phyloP scores from a whole-genome alignment of 2,329 filamentous ascomycete genomes.

The Fusarium veterinarium region DNA sequence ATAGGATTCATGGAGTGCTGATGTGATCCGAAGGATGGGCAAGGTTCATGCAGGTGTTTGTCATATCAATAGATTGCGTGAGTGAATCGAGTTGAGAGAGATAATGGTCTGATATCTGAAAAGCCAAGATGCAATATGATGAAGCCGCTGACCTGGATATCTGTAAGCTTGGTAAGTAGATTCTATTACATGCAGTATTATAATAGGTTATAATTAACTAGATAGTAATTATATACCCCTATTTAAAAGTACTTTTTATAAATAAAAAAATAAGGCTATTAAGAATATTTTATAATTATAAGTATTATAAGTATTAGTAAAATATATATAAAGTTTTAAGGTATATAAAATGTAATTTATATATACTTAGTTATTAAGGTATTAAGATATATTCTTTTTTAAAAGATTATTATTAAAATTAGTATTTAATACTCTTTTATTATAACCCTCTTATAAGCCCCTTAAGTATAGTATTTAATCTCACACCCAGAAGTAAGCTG shows the following conservation, averaged over 20 bases:
- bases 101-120: not conserved
- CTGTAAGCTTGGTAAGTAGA: too few relatives aligned
- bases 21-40: not conserved
- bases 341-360: not conserved
- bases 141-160: not conserved
- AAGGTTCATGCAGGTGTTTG: not conserved
- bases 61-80: not conserved
- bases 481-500: not conserved
- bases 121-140: not conserved
- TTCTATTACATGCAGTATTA: rapidly evolving
- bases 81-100: not conserved
- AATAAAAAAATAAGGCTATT: not conserved
- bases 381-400: not conserved
- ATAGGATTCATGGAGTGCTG: not conserved
- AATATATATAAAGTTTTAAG: not conserved
- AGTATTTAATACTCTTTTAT: not conserved
- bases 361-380: not conserved
- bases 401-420: not conserved
- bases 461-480: not conserved
- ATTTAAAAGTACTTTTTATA: rapidly evolving
- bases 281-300: not conserved
- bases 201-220: rapidly evolving
- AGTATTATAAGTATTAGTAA: not conserved
- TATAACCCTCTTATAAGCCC: not conserved
- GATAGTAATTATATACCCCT: too few relatives aligned